These are phyloP conservation scores for Metroxylon sagu DNA, from an alignment of 176 grass and related monocot genomes.

Conservation along the genomic window DNA sequence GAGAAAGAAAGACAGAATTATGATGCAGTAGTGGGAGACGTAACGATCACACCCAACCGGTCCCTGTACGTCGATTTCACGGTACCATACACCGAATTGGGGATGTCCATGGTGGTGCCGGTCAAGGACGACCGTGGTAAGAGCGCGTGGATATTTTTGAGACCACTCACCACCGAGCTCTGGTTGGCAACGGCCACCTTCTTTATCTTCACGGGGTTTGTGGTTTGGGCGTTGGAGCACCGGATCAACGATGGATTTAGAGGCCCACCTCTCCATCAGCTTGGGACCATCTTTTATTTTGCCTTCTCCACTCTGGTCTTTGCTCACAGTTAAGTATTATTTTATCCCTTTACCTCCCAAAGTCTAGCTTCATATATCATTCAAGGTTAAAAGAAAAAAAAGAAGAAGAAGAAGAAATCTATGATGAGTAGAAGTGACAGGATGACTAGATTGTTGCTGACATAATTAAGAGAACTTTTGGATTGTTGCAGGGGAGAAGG, in stretches of 20 bases:
- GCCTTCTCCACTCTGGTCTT: too few species aligned
- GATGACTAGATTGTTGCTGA: too few species aligned
- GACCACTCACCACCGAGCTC: slow-evolving; percentile 26
- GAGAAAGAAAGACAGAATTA: slow-evolving; percentile 26
- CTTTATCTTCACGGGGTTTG: slow-evolving; percentile 48
- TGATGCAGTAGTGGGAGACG: slow-evolving; percentile 62
- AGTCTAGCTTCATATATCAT: too few species aligned
- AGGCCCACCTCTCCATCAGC: too few species aligned
- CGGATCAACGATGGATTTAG: slow-evolving; percentile 21
- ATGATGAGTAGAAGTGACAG: too few species aligned
- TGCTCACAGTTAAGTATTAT: too few species aligned
- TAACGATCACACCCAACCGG: slow-evolving; percentile 50
- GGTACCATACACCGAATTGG: slow-evolving; percentile 39
- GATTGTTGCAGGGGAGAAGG: slow-evolving; percentile 2
- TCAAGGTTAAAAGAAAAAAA: too few species aligned
- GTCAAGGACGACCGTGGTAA: slow-evolving; percentile 22
- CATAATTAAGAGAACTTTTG: too few species aligned
- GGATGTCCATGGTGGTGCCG: slow-evolving; percentile 54
- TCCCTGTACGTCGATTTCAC: slow-evolving; percentile 59
- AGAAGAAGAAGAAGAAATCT: too few species aligned
- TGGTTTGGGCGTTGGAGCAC: slow-evolving; percentile 68
- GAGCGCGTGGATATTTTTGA: slow-evolving; percentile 56
- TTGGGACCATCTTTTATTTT: too few species aligned
- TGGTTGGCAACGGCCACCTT: not conserved
- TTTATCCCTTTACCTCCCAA: too few species aligned